Evolutionary conservation across 192 early-diverging fungal genomes (phyloP), one percentile per base, ranked within the genome.

Genomic region (Phlyctochytrium arcticum): DNA sequence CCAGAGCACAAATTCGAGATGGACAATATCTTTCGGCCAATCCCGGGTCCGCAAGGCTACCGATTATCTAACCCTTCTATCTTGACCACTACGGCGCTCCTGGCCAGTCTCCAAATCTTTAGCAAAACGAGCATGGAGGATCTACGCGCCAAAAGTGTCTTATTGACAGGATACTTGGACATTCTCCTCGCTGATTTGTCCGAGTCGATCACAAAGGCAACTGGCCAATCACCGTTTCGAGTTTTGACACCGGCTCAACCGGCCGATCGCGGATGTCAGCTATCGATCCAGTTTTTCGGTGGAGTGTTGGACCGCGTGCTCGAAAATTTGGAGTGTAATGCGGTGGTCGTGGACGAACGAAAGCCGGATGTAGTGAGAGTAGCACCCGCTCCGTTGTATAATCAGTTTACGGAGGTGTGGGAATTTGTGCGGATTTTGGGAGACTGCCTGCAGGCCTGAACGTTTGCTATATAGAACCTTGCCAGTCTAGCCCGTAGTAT

Each of bases 321-420:
- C 78, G 69, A 79, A 0, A 81, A 66, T 0, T 75, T 98, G 62
- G 54, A 67, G 23, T 62, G 53, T 6, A 62, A 78, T 3, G 94
- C 89, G 5, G 81, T 95, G 6, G 79, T 96, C 36, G 85, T 86
- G 21, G 96, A 98, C 62, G 90, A 94, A 62, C 79, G 96, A 31
- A 89, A 90, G 63, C 94, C 94, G 1, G 85, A 93, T 80, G 90
- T 90, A 32, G 92, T 98, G 60, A 80, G 96, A 36, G 74, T 98
- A 30, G 88, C 91, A 4, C 96, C 96, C 8, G 82, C 82, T 15
- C 94, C 96, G 15, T 76, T 98, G 29, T 98, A 97, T 72, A 92
- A 93, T 71, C 85, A 82, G 2, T 97, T 92, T 72, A 69, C 55
- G 30, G 96, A 98, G 51, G 90, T 94, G 9, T 85, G 77, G 59